These are phyloP conservation scores for Endotrypanum monterogeii DNA, from an alignment of 208 protist species.

Conservation along the genomic window DNA sequence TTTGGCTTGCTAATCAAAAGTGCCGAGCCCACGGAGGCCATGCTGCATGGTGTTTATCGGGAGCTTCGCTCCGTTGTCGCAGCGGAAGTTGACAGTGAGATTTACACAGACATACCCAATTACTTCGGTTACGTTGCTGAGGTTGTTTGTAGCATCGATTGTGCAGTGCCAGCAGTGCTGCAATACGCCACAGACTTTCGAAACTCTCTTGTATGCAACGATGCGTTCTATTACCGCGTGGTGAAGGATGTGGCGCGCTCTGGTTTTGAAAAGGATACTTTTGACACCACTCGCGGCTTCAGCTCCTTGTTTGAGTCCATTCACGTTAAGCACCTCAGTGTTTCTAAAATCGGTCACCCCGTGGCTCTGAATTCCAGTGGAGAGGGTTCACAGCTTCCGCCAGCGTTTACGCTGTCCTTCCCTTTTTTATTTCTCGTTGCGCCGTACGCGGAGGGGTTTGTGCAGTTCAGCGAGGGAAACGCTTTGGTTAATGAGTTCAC, in stretches of 20 bases:
- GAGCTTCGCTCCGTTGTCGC: conserved; percentile 49
- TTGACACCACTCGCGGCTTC: conserved; percentile 58
- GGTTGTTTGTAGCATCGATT: conserved; percentile 50
- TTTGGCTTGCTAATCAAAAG: conserved; percentile 50
- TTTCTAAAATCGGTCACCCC: conserved; percentile 6
- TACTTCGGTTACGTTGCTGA: conserved; percentile 83
- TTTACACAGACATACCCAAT: conserved; percentile 77
- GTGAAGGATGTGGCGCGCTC: conserved; percentile 53
- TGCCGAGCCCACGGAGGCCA: conserved; percentile 16
- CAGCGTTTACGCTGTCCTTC: conserved; percentile 53
- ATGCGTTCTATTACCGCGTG: conserved; percentile 65
- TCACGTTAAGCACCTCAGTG: conserved; percentile 51
- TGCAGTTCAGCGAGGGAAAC: conserved; percentile 44
- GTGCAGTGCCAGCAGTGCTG: conserved; percentile 26
- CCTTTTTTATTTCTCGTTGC: conserved; percentile 72
- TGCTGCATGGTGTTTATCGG: conserved; percentile 34
- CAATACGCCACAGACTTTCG: conserved; percentile 22
- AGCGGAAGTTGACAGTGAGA: conserved; percentile 52
- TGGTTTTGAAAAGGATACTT: conserved; percentile 53
- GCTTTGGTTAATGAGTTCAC: conserved; percentile 21
- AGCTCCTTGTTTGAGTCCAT: conserved; percentile 68
- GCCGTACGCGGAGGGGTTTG: conserved; percentile 73
- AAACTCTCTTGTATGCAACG: conserved; percentile 40
- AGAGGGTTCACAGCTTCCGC: background rate
- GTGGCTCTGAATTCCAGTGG: background rate